Percentiles rank a stretch among this genome's conserved stretches.
These are phyloP conservation scores for Crithidia bombi DNA, from an alignment of 208 protist genomes.

Conservation along the genomic window DNA sequence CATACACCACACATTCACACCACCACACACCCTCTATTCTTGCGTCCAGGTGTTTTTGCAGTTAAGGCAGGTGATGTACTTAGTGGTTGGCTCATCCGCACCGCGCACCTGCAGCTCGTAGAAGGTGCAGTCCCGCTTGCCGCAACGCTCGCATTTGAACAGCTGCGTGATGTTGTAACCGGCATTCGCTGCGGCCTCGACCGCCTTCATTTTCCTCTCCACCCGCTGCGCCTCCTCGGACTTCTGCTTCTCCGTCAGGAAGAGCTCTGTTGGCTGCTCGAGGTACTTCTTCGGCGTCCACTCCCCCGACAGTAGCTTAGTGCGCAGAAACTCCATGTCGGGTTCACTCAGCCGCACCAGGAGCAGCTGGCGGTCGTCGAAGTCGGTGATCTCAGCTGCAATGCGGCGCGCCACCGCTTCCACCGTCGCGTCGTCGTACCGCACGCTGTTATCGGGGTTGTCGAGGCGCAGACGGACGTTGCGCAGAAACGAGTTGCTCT, in stretches of 20 bases:
- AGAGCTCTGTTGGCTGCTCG: constrained; percentile 91
- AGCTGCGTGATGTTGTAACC: constrained; percentile 57
- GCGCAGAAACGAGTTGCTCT: constrained; percentile 42
- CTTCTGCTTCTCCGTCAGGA: constrained; percentile 94
- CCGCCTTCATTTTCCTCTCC: constrained; percentile 77
- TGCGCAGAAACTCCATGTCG: constrained; percentile 72
- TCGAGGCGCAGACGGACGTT: constrained; percentile 59
- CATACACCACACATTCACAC: neutral
- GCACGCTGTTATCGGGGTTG: constrained; percentile 48
- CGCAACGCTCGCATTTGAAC: constrained; percentile 89
- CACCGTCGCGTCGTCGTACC: constrained; percentile 38
- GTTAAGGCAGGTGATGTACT: constrained; percentile 94
- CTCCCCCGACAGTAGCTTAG: constrained; percentile 91
- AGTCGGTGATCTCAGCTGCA: constrained; percentile 49
- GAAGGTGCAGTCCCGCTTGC: constrained; percentile 84
- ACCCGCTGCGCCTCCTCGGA: constrained; percentile 86
- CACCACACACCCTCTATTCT: constrained; percentile 43
- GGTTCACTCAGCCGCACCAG: constrained; percentile 86
- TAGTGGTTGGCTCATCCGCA: constrained; percentile 98
- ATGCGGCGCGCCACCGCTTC: constrained; percentile 58
- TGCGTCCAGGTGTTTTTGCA: constrained; percentile 92
- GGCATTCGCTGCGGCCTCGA: constrained; percentile 73
- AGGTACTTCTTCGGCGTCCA: constrained; percentile 89
- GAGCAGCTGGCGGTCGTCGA: constrained; percentile 88
- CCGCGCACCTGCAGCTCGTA: constrained; percentile 96